phyloP scores from a whole-genome alignment of 2,329 filamentous ascomycete species.

The Cercospora sp. region DNA sequence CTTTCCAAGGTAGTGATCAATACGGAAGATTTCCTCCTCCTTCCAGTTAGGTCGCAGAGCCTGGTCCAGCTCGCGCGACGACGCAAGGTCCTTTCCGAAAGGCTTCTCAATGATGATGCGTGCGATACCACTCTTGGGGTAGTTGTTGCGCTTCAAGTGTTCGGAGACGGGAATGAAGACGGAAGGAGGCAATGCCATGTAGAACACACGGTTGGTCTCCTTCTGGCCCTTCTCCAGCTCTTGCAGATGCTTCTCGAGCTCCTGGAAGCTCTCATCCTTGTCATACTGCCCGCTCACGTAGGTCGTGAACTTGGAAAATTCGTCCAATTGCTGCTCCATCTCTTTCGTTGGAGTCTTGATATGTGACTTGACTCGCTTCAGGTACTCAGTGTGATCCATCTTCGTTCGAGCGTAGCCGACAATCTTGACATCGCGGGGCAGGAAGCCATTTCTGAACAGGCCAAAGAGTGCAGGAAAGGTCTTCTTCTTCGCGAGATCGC shows the following conservation, averaged over 20 bases:
- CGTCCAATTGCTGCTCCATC: constrained; percentile 88
- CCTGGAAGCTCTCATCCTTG: constrained; percentile 88
- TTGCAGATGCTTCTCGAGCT: constrained; percentile 80
- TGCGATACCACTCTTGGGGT: constrained; percentile 84
- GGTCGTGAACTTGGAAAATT: constrained; percentile 83
- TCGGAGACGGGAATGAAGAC: constrained; percentile 98
- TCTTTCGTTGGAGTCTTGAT: constrained; percentile 99
- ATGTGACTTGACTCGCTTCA: constrained; percentile 92
- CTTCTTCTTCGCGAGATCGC: constrained; percentile 99
- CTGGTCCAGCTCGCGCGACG: constrained; percentile 90
- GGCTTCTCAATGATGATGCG: constrained; percentile 99
- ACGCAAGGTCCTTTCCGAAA: constrained; percentile 93
- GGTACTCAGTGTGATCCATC: constrained; percentile 96
- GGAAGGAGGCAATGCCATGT: constrained; percentile 97
- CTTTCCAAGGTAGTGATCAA: constrained; percentile 98
- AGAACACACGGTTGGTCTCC: constrained; percentile 91
- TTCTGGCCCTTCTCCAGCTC: constrained; percentile 78
- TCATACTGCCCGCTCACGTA: constrained; percentile 98
- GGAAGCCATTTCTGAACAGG: constrained; percentile 97
- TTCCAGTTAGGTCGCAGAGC: constrained; percentile 97
- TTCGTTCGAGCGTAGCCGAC: constrained; percentile 98
- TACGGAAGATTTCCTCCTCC: constrained; percentile 98
- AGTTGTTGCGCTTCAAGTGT: constrained; percentile 96
- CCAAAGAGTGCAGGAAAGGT: constrained; percentile 98
- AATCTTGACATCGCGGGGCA: constrained; percentile 92